A percentile compares a stretch with the other conserved stretches of the same genome.
phyloP scores from a whole-genome alignment of 192 early-diverging fungal genomes.

The Thoreauomyces humboldtii region DNA sequence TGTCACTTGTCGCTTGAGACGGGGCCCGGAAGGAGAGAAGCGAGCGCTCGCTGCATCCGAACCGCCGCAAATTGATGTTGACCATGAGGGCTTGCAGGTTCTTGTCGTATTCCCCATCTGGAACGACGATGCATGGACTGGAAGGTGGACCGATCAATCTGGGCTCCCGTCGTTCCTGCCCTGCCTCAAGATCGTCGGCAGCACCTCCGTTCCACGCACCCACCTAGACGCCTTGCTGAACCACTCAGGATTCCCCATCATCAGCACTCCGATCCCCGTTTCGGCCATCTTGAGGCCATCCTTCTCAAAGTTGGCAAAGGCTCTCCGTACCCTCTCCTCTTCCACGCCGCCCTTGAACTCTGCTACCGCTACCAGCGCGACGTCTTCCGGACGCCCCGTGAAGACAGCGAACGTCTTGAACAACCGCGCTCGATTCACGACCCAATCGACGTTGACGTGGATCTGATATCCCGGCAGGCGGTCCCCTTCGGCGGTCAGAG shows the following conservation, averaged over 20 bases:
- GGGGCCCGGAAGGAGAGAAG: constrained; percentile 28
- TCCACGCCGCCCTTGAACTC: constrained; percentile 6
- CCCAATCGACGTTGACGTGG: constrained; percentile 27
- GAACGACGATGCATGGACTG: constrained; percentile 24
- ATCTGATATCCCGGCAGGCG: constrained; percentile 25
- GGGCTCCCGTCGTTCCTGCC: too few species aligned
- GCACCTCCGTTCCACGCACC: too few species aligned
- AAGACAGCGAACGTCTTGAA: constrained; percentile 39
- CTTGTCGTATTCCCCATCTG: constrained; percentile 29
- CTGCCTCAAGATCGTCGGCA: too few species aligned
- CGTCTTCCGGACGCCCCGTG: constrained; percentile 14
- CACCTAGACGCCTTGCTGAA: constrained; percentile 27
- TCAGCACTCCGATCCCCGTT: constrained; percentile 29
- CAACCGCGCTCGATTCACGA: constrained; percentile 19
- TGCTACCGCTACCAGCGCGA: constrained; percentile 16
- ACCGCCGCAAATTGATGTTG: constrained; percentile 30
- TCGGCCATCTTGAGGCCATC: constrained; percentile 20
- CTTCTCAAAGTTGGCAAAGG: constrained; percentile 23
- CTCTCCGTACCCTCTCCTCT: constrained; percentile 4
- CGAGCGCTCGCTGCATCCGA: constrained; percentile 34
- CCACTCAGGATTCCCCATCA: constrained; percentile 30
- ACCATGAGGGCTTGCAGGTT: constrained; percentile 13
- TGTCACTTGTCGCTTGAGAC: constrained; percentile 16
- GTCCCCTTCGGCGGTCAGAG: neutral
- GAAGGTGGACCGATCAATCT: too few species aligned